Evolutionary conservation across 352 stramenopile genomes (phyloP), one percentile per base, ranked within the genome.

Genomic region (Globisporangium sylvaticum): DNA sequence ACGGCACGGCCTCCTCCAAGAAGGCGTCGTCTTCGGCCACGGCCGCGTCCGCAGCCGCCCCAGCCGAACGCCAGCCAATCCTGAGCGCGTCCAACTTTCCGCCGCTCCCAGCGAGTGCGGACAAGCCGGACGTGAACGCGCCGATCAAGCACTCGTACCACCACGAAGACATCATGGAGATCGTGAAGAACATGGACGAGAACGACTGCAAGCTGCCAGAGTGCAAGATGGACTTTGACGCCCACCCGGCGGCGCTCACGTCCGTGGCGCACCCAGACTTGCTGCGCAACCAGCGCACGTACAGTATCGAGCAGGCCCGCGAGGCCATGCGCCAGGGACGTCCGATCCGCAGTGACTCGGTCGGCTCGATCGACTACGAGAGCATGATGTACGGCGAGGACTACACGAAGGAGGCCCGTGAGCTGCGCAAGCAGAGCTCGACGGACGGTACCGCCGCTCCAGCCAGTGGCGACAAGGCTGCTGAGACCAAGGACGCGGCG

Each of bases 101-200:
- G 53, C 87, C 87, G 9, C 81, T 95, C 1, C 85, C 85, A 12
- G 80, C 73, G 20, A 71, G 67, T 32, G 39, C 61, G 44, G 76
- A 71, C 55, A 80, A 83, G 65, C 66, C 67, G n/a, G 75, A 74
- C 25, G 70, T 57, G 22, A 70, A 69, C 24, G 82, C 72, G 25
- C 73, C 78, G 50, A 92, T 92, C 70, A 86, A 72, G 54, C 69
- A 88, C 71, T 74, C 84, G 65, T 97, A 96, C 74, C 70, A 80
- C 37, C 87, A 96, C 71, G 90, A 97, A 70, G 90, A 97, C 67
- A 96, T 97, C 63, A 89, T 97, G 76, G 87, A 94, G 70, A 95
- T 96, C 64, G 90, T 96, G 39, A 96, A 94, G 76, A 80, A 94
- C 72, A 92, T 97, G 87, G 89, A 96, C 65, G 89, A 96, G 48